phyloP scores from a whole-genome alignment of 768 basidiomycete species.

The Austroboletus eburneus region DNA sequence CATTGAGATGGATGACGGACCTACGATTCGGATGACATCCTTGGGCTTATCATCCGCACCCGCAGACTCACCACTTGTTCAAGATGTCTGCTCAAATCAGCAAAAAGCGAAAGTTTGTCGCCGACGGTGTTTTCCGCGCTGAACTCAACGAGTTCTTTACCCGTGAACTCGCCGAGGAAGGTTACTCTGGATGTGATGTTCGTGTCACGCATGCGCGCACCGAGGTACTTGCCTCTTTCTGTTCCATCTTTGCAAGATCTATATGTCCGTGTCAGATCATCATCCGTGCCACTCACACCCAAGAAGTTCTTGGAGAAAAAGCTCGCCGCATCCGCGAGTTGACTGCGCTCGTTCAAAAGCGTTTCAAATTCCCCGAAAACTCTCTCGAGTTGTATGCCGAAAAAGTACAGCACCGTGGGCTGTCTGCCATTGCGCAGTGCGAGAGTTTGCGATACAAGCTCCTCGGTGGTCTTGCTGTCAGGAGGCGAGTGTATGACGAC shows the following conservation, averaged over 20 bases:
- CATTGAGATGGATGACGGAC: slow-evolving; percentile 18
- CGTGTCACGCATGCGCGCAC: slow-evolving; percentile 99
- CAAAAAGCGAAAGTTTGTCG: slow-evolving; percentile 98
- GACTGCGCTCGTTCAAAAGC: slow-evolving; percentile 96
- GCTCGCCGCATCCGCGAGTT: slow-evolving; percentile 99
- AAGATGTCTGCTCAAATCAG: slow-evolving; percentile 86
- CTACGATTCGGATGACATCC: slow-evolving; percentile 16
- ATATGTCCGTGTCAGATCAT: slow-evolving; percentile 63
- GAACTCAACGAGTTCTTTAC: slow-evolving; percentile 99
- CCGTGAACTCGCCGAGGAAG: slow-evolving; percentile 97
- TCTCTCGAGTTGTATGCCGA: slow-evolving; percentile 98
- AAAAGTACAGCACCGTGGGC: slow-evolving; percentile 97
- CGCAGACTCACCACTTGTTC: slow-evolving; percentile 17
- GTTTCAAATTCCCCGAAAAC: slow-evolving; percentile 99
- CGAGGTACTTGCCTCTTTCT: slow-evolving; percentile 51
- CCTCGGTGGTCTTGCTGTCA: slow-evolving; percentile 97
- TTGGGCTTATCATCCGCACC: slow-evolving; percentile 17
- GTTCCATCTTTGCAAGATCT: not conserved
- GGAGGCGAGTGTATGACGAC: slow-evolving; percentile 59
- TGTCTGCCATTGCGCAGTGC: slow-evolving; percentile 98
- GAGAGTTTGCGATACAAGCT: slow-evolving; percentile 99
- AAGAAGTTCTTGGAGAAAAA: slow-evolving; percentile 98
- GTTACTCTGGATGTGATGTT: slow-evolving; percentile 99
- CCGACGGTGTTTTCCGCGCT: slow-evolving; percentile 98
- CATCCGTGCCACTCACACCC: slow-evolving; percentile 99